Conservation (phyloP, 352 stramenopile species). For the Elongisporangium undulatum region DNA sequence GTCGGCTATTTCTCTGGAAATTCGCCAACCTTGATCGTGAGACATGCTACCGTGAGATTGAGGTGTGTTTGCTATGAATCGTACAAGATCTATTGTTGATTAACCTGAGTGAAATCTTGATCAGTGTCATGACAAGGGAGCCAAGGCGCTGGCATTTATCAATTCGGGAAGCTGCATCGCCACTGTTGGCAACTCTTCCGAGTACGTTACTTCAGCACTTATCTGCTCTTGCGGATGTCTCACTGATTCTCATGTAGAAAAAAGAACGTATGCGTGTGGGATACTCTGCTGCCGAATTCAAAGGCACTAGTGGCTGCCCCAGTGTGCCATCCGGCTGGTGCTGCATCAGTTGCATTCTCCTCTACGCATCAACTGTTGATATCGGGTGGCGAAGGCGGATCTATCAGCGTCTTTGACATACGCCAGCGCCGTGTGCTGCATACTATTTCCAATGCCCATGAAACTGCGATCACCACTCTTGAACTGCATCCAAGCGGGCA, state of each 20-base stretch:
- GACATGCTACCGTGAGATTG: slow-evolving; percentile 62
- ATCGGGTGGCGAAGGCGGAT: slow-evolving; percentile 70
- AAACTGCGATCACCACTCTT: slow-evolving; percentile 82
- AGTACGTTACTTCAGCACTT: slow-evolving; percentile 36
- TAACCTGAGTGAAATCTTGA: not conserved
- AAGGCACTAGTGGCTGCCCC: slow-evolving; percentile 71
- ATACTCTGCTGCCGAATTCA: slow-evolving; percentile 66
- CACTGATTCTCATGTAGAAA: slow-evolving; percentile 33
- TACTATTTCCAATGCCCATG: slow-evolving; percentile 77
- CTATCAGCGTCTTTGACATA: slow-evolving; percentile 84
- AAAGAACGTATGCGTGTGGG: slow-evolving; percentile 81
- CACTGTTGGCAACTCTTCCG: slow-evolving; percentile 65
- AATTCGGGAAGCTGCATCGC: slow-evolving; percentile 77
- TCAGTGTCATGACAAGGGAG: slow-evolving; percentile 84
- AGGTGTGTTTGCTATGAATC: slow-evolving; percentile 22
- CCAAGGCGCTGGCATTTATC: slow-evolving; percentile 69
- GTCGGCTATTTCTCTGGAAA: slow-evolving; percentile 78
- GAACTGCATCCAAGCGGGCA: slow-evolving; percentile 70
- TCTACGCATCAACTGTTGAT: slow-evolving; percentile 78
- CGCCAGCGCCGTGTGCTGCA: slow-evolving; percentile 83
- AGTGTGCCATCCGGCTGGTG: slow-evolving; percentile 68
- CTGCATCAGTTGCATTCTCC: slow-evolving; percentile 74
- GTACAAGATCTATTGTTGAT: not conserved
- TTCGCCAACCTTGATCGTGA: slow-evolving; percentile 66
- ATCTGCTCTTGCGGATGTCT: not conserved